Conservation (phyloP, 441 rosid species). For the Bruguiera hainesii region DNA sequence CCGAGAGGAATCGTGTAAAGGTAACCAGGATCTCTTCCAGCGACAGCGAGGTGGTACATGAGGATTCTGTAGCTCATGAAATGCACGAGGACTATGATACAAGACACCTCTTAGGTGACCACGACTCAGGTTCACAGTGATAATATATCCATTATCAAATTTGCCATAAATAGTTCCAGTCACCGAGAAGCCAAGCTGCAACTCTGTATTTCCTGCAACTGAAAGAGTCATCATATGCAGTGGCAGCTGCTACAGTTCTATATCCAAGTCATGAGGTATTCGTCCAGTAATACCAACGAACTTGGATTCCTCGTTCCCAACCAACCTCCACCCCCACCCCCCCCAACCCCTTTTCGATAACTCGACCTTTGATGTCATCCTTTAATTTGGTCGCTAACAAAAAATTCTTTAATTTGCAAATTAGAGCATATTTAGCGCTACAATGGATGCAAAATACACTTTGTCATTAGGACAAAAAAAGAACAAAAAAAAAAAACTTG, state of each 20-base stretch:
- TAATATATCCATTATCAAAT: conserved; percentile 75
- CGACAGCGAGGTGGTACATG: conserved; percentile 38
- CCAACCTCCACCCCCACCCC: too few species aligned
- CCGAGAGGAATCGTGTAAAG: conserved; percentile 47
- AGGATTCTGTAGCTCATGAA: conserved; percentile 36
- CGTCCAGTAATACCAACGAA: not conserved
- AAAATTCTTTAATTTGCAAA: too few species aligned
- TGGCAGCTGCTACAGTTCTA: not conserved
- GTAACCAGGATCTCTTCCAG: conserved; percentile 49
- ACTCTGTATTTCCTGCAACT: conserved; percentile 34
- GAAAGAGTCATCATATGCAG: conserved; percentile 2
- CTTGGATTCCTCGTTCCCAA: too few species aligned
- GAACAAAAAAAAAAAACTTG: not conserved
- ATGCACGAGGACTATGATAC: conserved; percentile 62
- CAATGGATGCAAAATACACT: not conserved
- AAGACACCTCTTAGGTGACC: conserved; percentile 66
- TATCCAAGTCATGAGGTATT: not conserved
- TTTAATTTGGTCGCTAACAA: too few species aligned
- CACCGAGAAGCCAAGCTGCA: conserved; percentile 55
- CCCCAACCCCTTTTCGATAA: too few species aligned
- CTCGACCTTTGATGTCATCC: too few species aligned
- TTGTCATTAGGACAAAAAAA: not conserved
- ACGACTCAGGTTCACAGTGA: conserved; percentile 57
- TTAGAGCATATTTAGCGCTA: not conserved
- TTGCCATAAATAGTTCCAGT: conserved; percentile 73